Percentiles rank a stretch among this genome's conserved stretches.
phyloP scores from a whole-genome alignment of 176 grass and related monocot genomes.

The Alloteropsis semialata region DNA sequence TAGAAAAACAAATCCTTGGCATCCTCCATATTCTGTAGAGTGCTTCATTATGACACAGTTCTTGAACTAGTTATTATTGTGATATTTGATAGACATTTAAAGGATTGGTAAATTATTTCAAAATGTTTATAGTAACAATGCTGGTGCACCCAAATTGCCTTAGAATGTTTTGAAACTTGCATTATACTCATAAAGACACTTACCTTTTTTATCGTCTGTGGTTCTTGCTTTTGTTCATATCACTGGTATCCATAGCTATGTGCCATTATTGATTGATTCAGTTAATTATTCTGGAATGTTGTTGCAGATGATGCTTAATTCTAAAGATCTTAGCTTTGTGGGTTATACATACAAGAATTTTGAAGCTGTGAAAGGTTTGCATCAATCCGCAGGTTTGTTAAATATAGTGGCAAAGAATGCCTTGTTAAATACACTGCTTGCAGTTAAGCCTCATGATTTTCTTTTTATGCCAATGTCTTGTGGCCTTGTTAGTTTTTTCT shows the following conservation, averaged over 20 bases:
- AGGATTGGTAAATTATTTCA: neutral
- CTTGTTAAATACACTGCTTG: neutral
- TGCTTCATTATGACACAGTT: neutral
- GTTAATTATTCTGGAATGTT: constrained; percentile 5
- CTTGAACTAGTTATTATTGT: constrained; percentile 9
- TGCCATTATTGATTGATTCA: constrained; percentile 18
- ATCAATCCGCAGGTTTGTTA: constrained; percentile 23
- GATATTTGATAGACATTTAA: neutral
- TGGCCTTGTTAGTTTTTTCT: neutral
- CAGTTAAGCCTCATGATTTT: neutral
- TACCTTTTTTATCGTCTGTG: neutral
- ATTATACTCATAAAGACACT: neutral
- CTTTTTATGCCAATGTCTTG: neutral
- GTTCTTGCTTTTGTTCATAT: neutral
- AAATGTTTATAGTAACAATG: neutral
- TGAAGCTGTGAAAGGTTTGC: constrained; percentile 53
- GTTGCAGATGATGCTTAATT: constrained; percentile 57
- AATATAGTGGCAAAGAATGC: neutral
- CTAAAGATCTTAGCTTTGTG: constrained; percentile 58
- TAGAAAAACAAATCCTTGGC: neutral
- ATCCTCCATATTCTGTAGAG: neutral
- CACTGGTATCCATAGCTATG: neutral
- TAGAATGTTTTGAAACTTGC: constrained; percentile 12
- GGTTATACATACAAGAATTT: constrained; percentile 76
- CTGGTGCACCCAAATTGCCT: neutral